Conservation (phyloP, 805 yeast species). For the Spathaspora hagerdaliae region DNA sequence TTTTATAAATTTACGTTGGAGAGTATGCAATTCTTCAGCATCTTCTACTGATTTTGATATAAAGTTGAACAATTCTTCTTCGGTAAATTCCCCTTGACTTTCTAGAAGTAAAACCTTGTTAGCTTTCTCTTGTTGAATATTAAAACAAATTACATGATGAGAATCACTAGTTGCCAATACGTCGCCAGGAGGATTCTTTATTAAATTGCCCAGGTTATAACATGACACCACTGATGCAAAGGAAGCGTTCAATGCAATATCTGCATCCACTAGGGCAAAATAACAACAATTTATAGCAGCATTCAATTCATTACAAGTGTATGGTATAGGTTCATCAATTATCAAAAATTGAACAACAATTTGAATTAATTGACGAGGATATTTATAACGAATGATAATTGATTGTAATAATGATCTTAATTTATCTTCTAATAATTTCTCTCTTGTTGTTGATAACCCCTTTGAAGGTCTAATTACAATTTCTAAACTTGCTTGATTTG, state of each 20-base stretch:
- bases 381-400: conserved; percentile 54
- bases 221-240: conserved; percentile 56
- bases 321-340: conserved; percentile 15
- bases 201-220: conserved; percentile 21
- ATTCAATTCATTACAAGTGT: conserved; percentile 51
- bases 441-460: conserved; percentile 75
- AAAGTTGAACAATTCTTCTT: conserved; percentile 47
- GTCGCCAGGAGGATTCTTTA: conserved; percentile 43
- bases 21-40: conserved; percentile 41
- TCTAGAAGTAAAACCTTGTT: conserved; percentile 64
- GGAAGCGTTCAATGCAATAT: conserved; percentile 62
- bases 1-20: conserved; percentile 44
- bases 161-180: conserved; percentile 46
- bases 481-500: conserved; percentile 74
- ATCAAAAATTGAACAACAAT: conserved; percentile 39
- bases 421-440: conserved; percentile 70
- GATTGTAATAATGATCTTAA: conserved; percentile 58
- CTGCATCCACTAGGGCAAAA: conserved; percentile 78
- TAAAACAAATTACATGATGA: conserved; percentile 64
- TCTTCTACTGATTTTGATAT: conserved; percentile 50
- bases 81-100: conserved; percentile 65
- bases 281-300: conserved; percentile 70
- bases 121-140: conserved; percentile 46
- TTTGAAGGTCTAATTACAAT: conserved; percentile 71
- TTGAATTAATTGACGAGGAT: conserved; percentile 68